Conservation (phyloP, 768 basidiomycete species). For the Podaxis sp. region DNA sequence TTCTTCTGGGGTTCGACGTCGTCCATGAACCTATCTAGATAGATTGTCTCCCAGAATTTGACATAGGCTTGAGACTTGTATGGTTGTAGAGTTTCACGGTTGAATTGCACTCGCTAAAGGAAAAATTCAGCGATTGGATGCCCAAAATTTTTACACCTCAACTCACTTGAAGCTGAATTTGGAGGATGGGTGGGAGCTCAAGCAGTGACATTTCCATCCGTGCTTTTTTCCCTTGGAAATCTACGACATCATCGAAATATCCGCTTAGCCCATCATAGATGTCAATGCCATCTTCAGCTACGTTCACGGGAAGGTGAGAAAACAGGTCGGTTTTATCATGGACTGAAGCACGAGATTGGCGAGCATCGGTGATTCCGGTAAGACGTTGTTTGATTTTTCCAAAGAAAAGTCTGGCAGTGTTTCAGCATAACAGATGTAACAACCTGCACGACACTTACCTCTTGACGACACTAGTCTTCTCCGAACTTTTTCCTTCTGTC, state of each 20-base stretch:
- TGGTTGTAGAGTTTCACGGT: conserved; percentile 84
- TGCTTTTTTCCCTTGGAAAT: conserved; percentile 83
- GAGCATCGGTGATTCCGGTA: conserved; percentile 29
- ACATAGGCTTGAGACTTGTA: conserved; percentile 97
- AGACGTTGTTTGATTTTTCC: conserved; percentile 71
- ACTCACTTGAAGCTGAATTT: conserved; percentile 89
- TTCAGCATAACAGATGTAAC: neutral
- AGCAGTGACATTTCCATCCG: conserved; percentile 85
- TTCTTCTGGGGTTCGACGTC: conserved; percentile 69
- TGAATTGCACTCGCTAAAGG: conserved; percentile 85
- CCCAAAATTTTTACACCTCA: neutral
- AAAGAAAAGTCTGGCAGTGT: conserved; percentile 59
- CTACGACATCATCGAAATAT: conserved; percentile 87
- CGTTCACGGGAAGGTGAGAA: conserved; percentile 91
- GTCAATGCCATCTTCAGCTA: conserved; percentile 83
- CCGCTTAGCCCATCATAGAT: conserved; percentile 90
- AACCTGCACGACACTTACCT: conserved; percentile 38
- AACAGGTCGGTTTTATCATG: conserved; percentile 91
- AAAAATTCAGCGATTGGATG: conserved; percentile 9
- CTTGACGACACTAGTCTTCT: conserved; percentile 78
- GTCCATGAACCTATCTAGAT: conserved; percentile 90
- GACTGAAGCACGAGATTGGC: conserved; percentile 46
- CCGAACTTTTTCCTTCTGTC: conserved; percentile 38
- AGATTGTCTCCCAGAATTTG: conserved; percentile 81
- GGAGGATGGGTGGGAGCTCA: conserved; percentile 84